These are phyloP conservation scores for Fomitopsis pinicola DNA, from an alignment of 1,284 basidiomycete species.

Conservation along the genomic window DNA sequence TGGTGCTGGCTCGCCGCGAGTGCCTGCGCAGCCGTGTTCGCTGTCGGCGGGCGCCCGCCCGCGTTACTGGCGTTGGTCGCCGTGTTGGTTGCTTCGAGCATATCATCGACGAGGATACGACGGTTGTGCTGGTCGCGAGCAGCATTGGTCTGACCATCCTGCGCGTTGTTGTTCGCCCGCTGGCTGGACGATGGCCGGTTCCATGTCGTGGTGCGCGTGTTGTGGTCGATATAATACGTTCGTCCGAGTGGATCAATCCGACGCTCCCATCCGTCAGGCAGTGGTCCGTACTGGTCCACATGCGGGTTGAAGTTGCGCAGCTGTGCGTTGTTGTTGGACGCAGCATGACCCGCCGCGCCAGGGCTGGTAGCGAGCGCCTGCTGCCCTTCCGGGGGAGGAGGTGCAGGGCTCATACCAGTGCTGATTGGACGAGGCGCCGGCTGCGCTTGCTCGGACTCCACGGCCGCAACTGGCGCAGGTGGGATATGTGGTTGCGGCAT, in stretches of 20 bases:
- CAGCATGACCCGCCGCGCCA: constrained; percentile 32
- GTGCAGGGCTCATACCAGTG: constrained; percentile 17
- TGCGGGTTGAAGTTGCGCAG: constrained; percentile 60
- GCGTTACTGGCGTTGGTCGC: constrained; percentile 25
- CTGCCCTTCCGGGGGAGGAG: constrained; percentile 1
- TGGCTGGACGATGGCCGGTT: constrained; percentile 54
- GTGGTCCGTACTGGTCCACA: constrained; percentile 66
- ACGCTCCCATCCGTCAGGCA: constrained; percentile 93
- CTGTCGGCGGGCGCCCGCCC: constrained; percentile 17
- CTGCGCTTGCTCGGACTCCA: constrained; percentile 18
- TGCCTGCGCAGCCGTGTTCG: constrained; percentile 31
- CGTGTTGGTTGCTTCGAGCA: constrained; percentile 43
- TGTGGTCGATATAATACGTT: constrained; percentile 92
- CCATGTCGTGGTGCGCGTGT: constrained; percentile 94
- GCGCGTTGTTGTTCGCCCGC: constrained; percentile 38
- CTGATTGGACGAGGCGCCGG: constrained; percentile 26
- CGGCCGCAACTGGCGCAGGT: constrained; percentile 19
- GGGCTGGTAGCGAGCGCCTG: constrained; percentile 28
- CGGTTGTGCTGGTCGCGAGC: constrained; percentile 52
- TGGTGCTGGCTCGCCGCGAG: constrained; percentile 30
- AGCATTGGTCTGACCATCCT: constrained; percentile 48
- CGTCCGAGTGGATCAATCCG: constrained; percentile 85
- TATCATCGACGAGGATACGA: constrained; percentile 58
- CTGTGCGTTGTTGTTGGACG: constrained; percentile 32
- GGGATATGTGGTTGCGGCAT: constrained; percentile 36